Percentiles rank a stretch among this genome's conserved stretches.
phyloP scores from a whole-genome alignment of 208 protist species.

The Lotmaria passim region DNA sequence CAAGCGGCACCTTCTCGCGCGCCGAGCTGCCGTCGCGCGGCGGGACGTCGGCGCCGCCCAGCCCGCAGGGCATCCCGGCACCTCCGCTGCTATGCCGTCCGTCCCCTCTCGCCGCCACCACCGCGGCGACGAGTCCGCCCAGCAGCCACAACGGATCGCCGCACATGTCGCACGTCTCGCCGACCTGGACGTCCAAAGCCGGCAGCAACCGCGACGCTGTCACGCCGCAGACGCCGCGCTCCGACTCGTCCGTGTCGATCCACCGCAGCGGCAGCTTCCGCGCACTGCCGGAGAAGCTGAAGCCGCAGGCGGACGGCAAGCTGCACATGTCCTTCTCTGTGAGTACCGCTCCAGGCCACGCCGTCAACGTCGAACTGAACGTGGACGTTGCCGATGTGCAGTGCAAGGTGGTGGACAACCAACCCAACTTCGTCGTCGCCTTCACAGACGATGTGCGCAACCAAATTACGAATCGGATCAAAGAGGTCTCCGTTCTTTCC shows the following conservation, averaged over 20 bases:
- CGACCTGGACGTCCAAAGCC: constrained; percentile 21
- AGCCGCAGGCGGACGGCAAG: constrained; percentile 63
- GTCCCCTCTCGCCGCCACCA: background rate
- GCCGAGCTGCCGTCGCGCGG: constrained; percentile 60
- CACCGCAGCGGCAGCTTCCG: constrained; percentile 34
- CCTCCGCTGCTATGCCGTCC: constrained; percentile 32
- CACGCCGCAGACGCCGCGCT: constrained; percentile 32
- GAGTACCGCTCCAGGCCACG: constrained; percentile 51
- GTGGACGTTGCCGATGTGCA: constrained; percentile 80
- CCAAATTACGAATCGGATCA: constrained; percentile 70
- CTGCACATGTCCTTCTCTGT: constrained; percentile 79
- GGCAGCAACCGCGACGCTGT: constrained; percentile 27
- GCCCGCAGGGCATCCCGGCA: constrained; percentile 39
- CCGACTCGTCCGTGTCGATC: constrained; percentile 34
- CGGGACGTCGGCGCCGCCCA: constrained; percentile 12
- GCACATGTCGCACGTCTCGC: constrained; percentile 30
- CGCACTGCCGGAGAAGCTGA: constrained; percentile 28
- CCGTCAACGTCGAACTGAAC: constrained; percentile 75
- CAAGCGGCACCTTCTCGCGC: constrained; percentile 35
- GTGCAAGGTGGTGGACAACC: constrained; percentile 74
- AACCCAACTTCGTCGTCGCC: constrained; percentile 78
- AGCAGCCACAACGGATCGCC: constrained; percentile 26
- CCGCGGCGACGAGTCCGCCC: constrained; percentile 6
- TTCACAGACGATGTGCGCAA: constrained; percentile 69
- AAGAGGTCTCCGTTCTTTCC: constrained; percentile 52